Base-by-base conservation (phyloP, 2,329 filamentous ascomycete genomes). In the Phialophora tarda region DNA sequence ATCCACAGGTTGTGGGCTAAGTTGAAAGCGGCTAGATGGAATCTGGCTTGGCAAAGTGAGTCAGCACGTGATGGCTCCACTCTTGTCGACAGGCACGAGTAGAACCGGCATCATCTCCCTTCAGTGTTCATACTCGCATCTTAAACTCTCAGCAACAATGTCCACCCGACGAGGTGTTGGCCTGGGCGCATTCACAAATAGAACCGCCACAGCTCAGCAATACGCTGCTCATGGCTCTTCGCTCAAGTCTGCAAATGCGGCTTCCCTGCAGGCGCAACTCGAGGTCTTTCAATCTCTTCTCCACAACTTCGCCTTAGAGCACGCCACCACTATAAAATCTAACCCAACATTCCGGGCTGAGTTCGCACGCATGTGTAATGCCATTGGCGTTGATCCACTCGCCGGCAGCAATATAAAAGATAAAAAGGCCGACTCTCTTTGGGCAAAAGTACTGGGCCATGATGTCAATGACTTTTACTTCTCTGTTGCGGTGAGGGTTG, bases 391-490 rank as follows among this genome's bases (percentile, higher is more conserved):
- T 12, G 95, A 99, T 78, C 96, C 95, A 1, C 84, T 99, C 21
- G 92, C 93, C n/a, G 88, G 85, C 64, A 85, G 82, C 72, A 87
- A 84, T 74, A 79, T 81, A 67, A 77, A 82, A 72, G 82, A 82
- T 60, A 82, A 82, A 68, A 83, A 82, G 5, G 83, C 80, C 1
- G 86, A 87, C 21, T 95, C 90, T 65, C 88, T 97, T 66, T 98
- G 95, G 94, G 91, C 92, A 8, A 93, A 97, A 81, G 87, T 98
- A 69, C 85, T 98, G 23, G 95, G 95, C 32, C 88, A 91, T 66
- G 93, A 89, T 73, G 93, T 99, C 72, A 96, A 97, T 77, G 95
- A 99, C 78, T 99, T 99, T 77, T 99, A 98, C 81, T 98, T 98
- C 78, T 94, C 96, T 82, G 87, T 99, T 54, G 95, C 93, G 1